A percentile compares a stretch with the other conserved stretches of the same genome.
These are phyloP conservation scores for Boletus reticulatus DNA, from an alignment of 768 basidiomycete genomes.

Conservation along the genomic window DNA sequence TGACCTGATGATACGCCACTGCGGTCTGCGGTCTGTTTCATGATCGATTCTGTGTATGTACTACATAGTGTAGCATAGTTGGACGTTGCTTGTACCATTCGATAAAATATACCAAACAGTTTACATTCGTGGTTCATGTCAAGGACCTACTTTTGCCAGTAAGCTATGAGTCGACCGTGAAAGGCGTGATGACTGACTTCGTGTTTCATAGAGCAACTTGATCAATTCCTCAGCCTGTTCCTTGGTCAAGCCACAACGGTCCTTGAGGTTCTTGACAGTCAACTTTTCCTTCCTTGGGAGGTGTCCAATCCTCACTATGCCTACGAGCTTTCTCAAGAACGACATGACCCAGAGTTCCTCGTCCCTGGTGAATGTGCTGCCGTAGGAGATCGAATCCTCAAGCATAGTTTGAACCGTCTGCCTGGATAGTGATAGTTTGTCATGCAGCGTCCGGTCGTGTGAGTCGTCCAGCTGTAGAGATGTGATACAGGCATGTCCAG, in stretches of 20 bases:
- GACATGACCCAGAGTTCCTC: slow-evolving; percentile 22
- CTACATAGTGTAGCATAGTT: slow-evolving; percentile 3
- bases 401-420: slow-evolving; percentile 17
- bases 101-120: background rate
- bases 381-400: slow-evolving; percentile 21
- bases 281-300: slow-evolving; percentile 9
- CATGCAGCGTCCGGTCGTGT: background rate
- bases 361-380: slow-evolving; percentile 13
- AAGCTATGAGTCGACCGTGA: background rate
- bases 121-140: background rate
- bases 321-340: slow-evolving; percentile 20
- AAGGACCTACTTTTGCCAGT: background rate
- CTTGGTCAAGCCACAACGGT: slow-evolving; percentile 15
- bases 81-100: background rate
- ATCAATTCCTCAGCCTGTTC: slow-evolving; percentile 20
- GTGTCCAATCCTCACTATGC: slow-evolving; percentile 9
- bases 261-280: slow-evolving; percentile 7
- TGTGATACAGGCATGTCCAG: slow-evolving; percentile 32
- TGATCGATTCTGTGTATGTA: slow-evolving; percentile 4
- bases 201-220: slow-evolving; percentile 6
- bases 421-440: slow-evolving; percentile 15
- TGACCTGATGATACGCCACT: slow-evolving; percentile 13
- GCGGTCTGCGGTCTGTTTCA: background rate
- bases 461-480: slow-evolving; percentile 5
- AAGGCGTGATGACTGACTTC: background rate